phyloP scores from a whole-genome alignment of 1,284 basidiomycete species.

The Pisolithus thermaeus region DNA sequence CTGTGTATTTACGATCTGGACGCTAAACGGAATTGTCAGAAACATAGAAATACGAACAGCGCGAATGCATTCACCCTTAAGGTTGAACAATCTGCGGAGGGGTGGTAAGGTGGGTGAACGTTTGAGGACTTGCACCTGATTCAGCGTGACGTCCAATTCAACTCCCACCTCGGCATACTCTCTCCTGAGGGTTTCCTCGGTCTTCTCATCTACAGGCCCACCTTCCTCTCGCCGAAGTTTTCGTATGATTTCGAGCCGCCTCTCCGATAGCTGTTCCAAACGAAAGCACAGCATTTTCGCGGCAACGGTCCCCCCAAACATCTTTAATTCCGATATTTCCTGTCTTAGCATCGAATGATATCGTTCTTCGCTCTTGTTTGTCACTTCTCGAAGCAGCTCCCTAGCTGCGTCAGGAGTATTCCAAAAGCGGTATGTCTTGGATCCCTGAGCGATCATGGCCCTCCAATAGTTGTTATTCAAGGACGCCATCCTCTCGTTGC shows the following conservation, averaged over 20 bases:
- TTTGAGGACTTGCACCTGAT: background rate
- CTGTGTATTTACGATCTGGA: too few relatives aligned
- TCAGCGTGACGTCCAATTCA: background rate
- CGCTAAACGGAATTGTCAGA: too few relatives aligned
- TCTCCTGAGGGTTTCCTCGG: background rate
- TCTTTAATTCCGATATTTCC: conserved; percentile 9
- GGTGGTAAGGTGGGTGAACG: too few relatives aligned
- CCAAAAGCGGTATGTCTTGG: conserved; percentile 4
- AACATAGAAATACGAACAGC: too few relatives aligned
- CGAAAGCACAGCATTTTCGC: conserved; percentile 6
- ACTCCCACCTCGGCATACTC: background rate
- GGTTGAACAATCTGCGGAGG: too few relatives aligned
- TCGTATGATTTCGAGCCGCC: conserved; percentile 6
- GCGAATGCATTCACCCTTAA: too few relatives aligned
- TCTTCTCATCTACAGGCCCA: too few relatives aligned
- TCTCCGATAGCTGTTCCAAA: conserved; percentile 4
- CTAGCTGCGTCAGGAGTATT: conserved; percentile 6
- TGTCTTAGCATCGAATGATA: background rate
- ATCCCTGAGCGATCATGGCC: conserved; percentile 8
- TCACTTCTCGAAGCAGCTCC: conserved; percentile 7
- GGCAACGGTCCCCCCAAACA: background rate
- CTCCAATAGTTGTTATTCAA: conserved; percentile 9
- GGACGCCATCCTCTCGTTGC: conserved; percentile 7
- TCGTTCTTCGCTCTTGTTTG: background rate
- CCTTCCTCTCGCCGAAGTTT: background rate